phyloP scores from a whole-genome alignment of 2,329 filamentous ascomycete species.

The Aspergillus tanneri region DNA sequence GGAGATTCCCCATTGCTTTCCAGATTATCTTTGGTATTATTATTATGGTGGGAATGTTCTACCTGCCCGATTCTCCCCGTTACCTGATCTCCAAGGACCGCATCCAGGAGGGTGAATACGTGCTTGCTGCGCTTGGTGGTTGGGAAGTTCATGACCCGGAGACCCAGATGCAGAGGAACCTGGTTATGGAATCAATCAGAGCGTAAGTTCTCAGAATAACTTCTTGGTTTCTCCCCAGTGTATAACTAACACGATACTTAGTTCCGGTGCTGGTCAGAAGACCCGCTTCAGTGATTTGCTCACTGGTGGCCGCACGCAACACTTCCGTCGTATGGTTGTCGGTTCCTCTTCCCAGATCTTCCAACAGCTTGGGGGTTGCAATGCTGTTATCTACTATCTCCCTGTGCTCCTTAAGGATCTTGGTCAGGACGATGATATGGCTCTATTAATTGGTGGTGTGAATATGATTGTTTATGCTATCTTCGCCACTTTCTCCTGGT shows the following conservation, averaged over 20 bases:
- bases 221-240: constrained; percentile 15
- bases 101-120: constrained; percentile 49
- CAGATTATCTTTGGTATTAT: constrained; percentile 52
- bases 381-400: constrained; percentile 52
- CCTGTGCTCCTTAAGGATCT: constrained; percentile 50
- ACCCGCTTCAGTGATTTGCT: constrained; percentile 45
- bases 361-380: constrained; percentile 53
- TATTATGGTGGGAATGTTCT: constrained; percentile 44
- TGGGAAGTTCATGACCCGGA: constrained; percentile 54
- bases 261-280: constrained; percentile 58
- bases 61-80: constrained; percentile 47
- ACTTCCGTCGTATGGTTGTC: constrained; percentile 42
- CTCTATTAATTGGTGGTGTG: constrained; percentile 54
- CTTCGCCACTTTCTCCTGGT: constrained; percentile 48
- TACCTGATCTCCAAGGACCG: constrained; percentile 48
- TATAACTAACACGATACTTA: constrained; percentile 34
- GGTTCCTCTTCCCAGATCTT: constrained; percentile 44
- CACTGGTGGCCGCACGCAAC: constrained; percentile 40
- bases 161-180: constrained; percentile 60
- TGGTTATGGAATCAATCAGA: constrained; percentile 67
- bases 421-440: constrained; percentile 41
- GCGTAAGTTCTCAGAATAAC: constrained; percentile 44
- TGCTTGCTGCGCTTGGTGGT: constrained; percentile 53
- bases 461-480: constrained; percentile 50
- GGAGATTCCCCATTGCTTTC: constrained; percentile 57